Conservation (phyloP, 116 monocot species). For the Phalaenopsis hybrid region DNA sequence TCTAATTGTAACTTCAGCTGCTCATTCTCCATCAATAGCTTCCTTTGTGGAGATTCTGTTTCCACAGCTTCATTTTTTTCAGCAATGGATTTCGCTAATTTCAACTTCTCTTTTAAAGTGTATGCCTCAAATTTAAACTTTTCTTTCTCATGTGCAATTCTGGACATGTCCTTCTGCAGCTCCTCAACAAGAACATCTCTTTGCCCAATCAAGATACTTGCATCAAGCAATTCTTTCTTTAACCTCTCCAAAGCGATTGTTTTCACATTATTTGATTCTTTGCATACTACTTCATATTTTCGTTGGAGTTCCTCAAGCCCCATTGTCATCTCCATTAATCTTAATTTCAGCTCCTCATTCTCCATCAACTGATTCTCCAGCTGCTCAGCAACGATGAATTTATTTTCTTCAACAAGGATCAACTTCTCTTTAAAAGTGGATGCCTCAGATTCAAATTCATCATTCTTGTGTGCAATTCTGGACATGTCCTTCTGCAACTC, state of each 20-base stretch:
- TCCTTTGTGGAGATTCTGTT: constrained; percentile 21
- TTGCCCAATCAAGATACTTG: constrained; percentile 2
- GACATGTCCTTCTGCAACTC: constrained; percentile 26
- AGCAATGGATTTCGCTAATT: neutral
- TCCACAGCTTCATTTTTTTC: constrained; percentile 14
- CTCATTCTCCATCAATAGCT: constrained; percentile 32
- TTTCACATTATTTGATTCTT: neutral
- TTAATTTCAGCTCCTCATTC: constrained; percentile 2
- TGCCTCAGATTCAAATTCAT: constrained; percentile 23
- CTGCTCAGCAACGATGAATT: constrained; percentile 69
- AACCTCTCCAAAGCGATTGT: neutral
- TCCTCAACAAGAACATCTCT: constrained; percentile 21
- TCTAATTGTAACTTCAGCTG: constrained; percentile 17
- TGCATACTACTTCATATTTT: neutral
- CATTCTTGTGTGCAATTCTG: constrained; percentile 26
- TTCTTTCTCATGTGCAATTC: constrained; percentile 17
- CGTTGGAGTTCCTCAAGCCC: neutral
- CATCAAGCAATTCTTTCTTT: constrained; percentile 6
- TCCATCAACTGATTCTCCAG: constrained; percentile 29
- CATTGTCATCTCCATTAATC: neutral
- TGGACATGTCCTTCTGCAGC: constrained; percentile 23
- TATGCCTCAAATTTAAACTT: constrained; percentile 24
- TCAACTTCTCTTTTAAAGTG: neutral
- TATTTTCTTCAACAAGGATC: constrained; percentile 76
- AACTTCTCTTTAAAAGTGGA: constrained; percentile 44